phyloP scores from a whole-genome alignment of 2,329 filamentous ascomycete genomes.

The Lachnellula subtilissima region DNA sequence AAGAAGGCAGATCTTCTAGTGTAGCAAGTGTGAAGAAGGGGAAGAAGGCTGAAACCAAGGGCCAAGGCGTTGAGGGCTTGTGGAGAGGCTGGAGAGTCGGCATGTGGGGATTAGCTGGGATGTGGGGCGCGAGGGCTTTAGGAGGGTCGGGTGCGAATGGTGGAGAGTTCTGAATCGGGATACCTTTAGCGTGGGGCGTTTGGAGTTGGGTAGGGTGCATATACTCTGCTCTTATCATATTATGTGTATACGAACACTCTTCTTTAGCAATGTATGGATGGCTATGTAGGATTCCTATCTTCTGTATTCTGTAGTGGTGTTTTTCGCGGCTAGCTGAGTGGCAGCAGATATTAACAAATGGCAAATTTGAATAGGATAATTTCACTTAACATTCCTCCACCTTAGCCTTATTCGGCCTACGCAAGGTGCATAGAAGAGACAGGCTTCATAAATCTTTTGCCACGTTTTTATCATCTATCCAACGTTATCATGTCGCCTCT shows the following conservation, averaged over 20 bases:
- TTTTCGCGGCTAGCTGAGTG: too few species aligned
- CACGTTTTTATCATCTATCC: too few species aligned
- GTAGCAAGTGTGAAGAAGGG: not conserved
- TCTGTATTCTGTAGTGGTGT: too few species aligned
- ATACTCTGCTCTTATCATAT: slow-evolving; percentile 18
- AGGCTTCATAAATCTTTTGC: too few species aligned
- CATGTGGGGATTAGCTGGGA: slow-evolving; percentile 51
- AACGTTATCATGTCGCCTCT: too few species aligned
- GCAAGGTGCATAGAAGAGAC: too few species aligned
- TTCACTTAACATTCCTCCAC: too few species aligned
- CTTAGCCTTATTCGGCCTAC: too few species aligned
- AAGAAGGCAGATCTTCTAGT: slow-evolving; percentile 57
- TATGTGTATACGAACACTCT: slow-evolving; percentile 10
- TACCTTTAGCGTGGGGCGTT: not conserved
- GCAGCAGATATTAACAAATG: too few species aligned
- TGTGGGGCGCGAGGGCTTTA: slow-evolving; percentile 41
- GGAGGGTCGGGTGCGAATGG: slow-evolving; percentile 24
- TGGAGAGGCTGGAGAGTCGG: slow-evolving; percentile 55
- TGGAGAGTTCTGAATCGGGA: slow-evolving; percentile 26
- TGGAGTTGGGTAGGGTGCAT: not conserved
- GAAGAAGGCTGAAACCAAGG: slow-evolving; percentile 33
- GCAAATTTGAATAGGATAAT: too few species aligned
- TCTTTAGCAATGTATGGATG: not conserved
- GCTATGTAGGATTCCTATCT: not conserved
- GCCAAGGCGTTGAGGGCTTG: slow-evolving; percentile 50